Evolutionary conservation across 805 yeast species (phyloP), one percentile per base, ranked within the genome.

Genomic region (Candida railenensis): DNA sequence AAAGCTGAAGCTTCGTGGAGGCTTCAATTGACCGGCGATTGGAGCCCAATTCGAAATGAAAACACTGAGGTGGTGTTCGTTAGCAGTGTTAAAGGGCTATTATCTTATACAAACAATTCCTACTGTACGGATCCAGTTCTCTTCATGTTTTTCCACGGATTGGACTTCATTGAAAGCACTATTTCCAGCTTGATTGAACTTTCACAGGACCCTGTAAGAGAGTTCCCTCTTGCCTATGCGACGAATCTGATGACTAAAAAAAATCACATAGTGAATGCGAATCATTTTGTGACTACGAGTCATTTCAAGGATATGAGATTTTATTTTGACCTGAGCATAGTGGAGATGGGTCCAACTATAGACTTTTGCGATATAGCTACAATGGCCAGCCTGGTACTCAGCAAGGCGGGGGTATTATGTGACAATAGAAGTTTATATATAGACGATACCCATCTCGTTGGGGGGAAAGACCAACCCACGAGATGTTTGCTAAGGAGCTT

Each of bases 111-210:
- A 19, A 41, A 50, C 20, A 28, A 34, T 3, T 7, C 28, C 4
- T 14, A 8, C n/a, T 15, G 19, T 12, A 47, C 50, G 7, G 73
- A 68, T 2, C 63, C 63, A 46, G 62, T 66, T 7, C 44, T 69
- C 22, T 67, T 69, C 41, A 67, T 69, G 73, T 69, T 67, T 36
- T 69, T 69, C 51, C 53, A 67, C 37, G 72, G 71, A 1, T 50
- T 69, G 43, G 55, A 53, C 16, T 66, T 54, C 45, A 56, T 69
- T 18, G 73, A 67, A 47, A 54, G 59, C 16, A 53, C 67, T 20
- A 55, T 69, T 28, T 51, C 62, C 36, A 62, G 62, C 45, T 47
- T 62, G 37, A 62, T 69, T 19, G 71, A 66, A 16, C 4, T 32
- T 4, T 22, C 30, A 39, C 61, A 65, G 46, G 57, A 54, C 41